These are phyloP conservation scores for Maudiozyma serrabonitensis DNA, from an alignment of 805 yeast genomes.

Conservation along the genomic window DNA sequence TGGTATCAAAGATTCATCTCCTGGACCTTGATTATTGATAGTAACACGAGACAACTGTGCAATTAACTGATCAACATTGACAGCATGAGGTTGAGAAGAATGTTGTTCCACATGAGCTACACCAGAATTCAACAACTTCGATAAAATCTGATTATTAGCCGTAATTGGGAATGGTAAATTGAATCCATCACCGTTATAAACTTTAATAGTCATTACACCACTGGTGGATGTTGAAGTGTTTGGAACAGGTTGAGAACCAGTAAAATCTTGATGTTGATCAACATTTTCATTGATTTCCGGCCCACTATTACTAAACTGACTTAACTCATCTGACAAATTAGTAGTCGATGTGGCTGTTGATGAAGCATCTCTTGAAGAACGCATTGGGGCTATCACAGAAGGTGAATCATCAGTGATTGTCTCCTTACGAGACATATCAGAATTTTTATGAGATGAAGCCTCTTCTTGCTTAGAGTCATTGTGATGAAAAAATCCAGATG, in stretches of 20 bases:
- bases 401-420: constrained; percentile 21
- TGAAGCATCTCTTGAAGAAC: constrained; percentile 18
- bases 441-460: neutral
- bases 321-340: neutral
- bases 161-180: constrained; percentile 62
- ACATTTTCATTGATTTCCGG: constrained; percentile 1
- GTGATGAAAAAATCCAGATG: constrained; percentile 4
- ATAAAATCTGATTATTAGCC: constrained; percentile 51
- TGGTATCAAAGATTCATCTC: constrained; percentile 28
- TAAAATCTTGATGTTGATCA: neutral
- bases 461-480: neutral
- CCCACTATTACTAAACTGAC: neutral
- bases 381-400: constrained; percentile 20
- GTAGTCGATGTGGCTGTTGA: constrained; percentile 18
- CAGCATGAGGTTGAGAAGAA: constrained; percentile 3
- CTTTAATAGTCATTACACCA: constrained; percentile 69
- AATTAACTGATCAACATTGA: constrained; percentile 16
- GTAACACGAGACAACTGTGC: constrained; percentile 22
- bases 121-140: constrained; percentile 57
- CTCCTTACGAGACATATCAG: constrained; percentile 14
- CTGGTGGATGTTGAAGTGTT: constrained; percentile 23
- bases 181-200: constrained; percentile 60
- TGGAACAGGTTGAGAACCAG: neutral
- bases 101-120: constrained; percentile 17
- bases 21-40: constrained; percentile 23